Conservation (phyloP, 1,139 yeast genomes). For the Debaryomyces robertsiae region DNA sequence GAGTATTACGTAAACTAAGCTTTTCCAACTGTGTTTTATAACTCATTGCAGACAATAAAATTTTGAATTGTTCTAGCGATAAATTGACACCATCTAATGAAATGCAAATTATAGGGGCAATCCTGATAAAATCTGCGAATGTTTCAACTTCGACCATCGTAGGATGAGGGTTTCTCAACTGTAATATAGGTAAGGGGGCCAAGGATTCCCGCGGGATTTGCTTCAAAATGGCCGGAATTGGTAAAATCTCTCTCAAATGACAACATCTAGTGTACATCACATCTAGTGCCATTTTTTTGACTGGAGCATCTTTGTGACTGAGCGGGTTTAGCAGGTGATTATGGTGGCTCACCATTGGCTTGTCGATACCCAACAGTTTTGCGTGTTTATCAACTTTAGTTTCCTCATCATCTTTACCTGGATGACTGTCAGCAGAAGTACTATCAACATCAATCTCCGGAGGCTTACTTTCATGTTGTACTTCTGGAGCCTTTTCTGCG, state of each 20-base stretch:
- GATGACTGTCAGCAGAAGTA: constrained; percentile 26
- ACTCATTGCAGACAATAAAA: constrained; percentile 61
- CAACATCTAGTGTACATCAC: constrained; percentile 74
- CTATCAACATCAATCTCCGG: constrained; percentile 17
- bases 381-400: constrained; percentile 47
- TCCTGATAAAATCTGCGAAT: constrained; percentile 72
- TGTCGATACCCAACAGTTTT: constrained; percentile 46
- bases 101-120: constrained; percentile 70
- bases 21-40: constrained; percentile 65
- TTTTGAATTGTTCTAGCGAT: constrained; percentile 64
- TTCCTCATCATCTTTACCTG: constrained; percentile 39
- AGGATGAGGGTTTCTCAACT: constrained; percentile 70
- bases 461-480: constrained; percentile 17
- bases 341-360: constrained; percentile 44
- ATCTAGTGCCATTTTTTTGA: constrained; percentile 57
- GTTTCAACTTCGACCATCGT: constrained; percentile 73
- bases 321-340: constrained; percentile 10
- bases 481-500: constrained; percentile 26
- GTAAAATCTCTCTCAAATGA: constrained; percentile 70
- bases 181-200: constrained; percentile 67
- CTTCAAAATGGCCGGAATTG: constrained; percentile 74
- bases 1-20: constrained; percentile 70
- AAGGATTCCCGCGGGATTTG: constrained; percentile 71
- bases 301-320: constrained; percentile 30
- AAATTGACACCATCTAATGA: constrained; percentile 71